Evolutionary conservation across 139 green algal species (phyloP), one percentile per base, ranked within the genome.

Genomic region (Zygnema cylindricum): DNA sequence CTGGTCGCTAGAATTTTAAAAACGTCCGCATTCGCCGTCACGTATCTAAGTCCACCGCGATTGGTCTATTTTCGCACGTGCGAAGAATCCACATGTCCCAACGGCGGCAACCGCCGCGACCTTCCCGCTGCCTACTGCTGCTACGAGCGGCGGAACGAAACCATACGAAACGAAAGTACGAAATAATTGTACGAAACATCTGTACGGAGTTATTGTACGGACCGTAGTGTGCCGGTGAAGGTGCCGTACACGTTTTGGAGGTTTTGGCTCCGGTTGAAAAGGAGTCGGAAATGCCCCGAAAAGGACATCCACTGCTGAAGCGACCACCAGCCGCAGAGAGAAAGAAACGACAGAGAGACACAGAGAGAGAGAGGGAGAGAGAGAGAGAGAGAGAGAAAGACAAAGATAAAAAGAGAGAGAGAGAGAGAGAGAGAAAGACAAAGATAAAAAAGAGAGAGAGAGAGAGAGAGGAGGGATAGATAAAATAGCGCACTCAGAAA

Each of bases 381-480:
- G 49, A 39, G 77, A 77, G 77, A 85, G 35, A 85, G 77, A 54
- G 77, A 69, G 40, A 85, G 77, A 39, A 16, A 85, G 38, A 79
- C 7, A 43, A 11, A 16, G 71, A n/a, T n/a, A n/a, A 16, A 25
- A 16, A 55, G 77, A 77, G 77, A 85, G 35, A 43, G 35, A 57
- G 7, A 85, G 82, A 43, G 7, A 77, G 77, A 85, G 3, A 43
- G 77, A 77, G 77, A 85, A 25, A 75, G 77, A 57, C 11, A 85
- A 7, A 63, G 3, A 79, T n/a, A 16, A 39, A 57, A 77, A 57
- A 85, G 35, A 85, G 77, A 54, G 77, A 69, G 40, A 85, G 77
- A 39, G 41, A 85, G 38, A 79, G 40, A 43, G 40, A 16, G 71
- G 71, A 79, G 3, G 11, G 7, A 16, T 11, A 79, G 39, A 79